phyloP scores from a whole-genome alignment of 2,329 filamentous ascomycete genomes.

The Epichloe hybrida region DNA sequence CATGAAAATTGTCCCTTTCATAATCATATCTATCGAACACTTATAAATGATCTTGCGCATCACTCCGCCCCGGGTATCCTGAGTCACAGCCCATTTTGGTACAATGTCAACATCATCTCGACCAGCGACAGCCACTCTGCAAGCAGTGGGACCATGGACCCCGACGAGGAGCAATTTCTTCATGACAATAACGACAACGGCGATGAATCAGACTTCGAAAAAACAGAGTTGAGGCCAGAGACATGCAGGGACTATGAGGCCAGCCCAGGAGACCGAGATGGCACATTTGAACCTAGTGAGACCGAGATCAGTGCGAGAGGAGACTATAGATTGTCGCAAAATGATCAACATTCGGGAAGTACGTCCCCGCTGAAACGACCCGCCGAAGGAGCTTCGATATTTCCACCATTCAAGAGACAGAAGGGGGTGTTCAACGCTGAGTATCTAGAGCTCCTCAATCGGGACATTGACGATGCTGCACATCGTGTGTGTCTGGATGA shows the following conservation, averaged over 20 bases:
- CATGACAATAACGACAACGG: slow-evolving; percentile 4
- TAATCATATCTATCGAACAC: neutral
- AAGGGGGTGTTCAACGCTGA: slow-evolving; percentile 28
- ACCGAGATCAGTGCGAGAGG: neutral
- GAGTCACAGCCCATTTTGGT: slow-evolving; percentile 6
- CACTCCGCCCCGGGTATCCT: neutral
- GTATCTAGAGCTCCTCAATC: slow-evolving; percentile 41
- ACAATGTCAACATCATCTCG: slow-evolving; percentile 16
- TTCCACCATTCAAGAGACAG: slow-evolving; percentile 30
- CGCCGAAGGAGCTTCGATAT: slow-evolving; percentile 11
- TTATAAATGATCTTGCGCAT: neutral
- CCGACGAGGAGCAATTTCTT: slow-evolving; percentile 11
- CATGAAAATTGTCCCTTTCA: neutral
- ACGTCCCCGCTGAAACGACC: slow-evolving; percentile 17
- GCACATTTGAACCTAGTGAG: slow-evolving; percentile 2
- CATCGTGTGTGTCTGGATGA: slow-evolving; percentile 20
- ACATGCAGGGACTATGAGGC: neutral
- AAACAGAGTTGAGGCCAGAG: neutral
- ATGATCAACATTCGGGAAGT: slow-evolving; percentile 3
- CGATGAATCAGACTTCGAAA: neutral
- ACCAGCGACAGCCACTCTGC: slow-evolving; percentile 7
- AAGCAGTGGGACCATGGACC: slow-evolving; percentile 17
- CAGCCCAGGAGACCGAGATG: neutral
- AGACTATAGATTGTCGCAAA: neutral
- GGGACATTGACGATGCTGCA: slow-evolving; percentile 41